A percentile compares a stretch with the other conserved stretches of the same genome.
These are phyloP conservation scores for Macrophomina phaseolina DNA, from an alignment of 2,329 filamentous ascomycete genomes.

Conservation along the genomic window DNA sequence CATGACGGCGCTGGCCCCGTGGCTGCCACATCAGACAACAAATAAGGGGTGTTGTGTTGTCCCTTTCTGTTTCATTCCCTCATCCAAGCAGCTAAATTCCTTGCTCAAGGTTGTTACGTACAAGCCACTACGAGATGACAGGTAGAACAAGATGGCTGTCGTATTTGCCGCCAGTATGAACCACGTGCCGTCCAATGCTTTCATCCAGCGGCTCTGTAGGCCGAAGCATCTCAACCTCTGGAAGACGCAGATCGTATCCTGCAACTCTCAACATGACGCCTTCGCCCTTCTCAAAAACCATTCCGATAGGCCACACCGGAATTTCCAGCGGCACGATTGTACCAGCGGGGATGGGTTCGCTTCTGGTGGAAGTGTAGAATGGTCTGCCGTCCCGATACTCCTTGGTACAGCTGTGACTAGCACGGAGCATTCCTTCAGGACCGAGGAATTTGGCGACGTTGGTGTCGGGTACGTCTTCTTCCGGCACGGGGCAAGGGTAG, in stretches of 20 bases:
- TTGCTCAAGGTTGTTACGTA: background rate
- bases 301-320: slow-evolving; percentile 55
- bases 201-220: background rate
- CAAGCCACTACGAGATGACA: background rate
- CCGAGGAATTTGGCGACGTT: slow-evolving; percentile 30
- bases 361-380: slow-evolving; percentile 39
- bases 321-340: slow-evolving; percentile 55
- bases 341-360: slow-evolving; percentile 50
- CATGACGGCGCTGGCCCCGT: too few species aligned
- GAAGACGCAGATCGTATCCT: slow-evolving; percentile 1
- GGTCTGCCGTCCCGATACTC: background rate
- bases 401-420: slow-evolving; percentile 28
- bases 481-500: slow-evolving; percentile 25
- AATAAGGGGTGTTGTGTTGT: too few species aligned
- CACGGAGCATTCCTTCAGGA: slow-evolving; percentile 31
- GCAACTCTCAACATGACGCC: slow-evolving; percentile 19
- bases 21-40: too few species aligned
- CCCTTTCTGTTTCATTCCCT: too few species aligned
- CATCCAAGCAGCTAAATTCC: too few species aligned
- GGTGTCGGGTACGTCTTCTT: slow-evolving; percentile 26
- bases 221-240: slow-evolving; percentile 9
- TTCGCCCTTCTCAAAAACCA: slow-evolving; percentile 54
- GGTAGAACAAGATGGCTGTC: slow-evolving; percentile 14
- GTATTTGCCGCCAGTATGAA: slow-evolving; percentile 12
- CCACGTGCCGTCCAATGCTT: slow-evolving; percentile 2